phyloP scores from a whole-genome alignment of 2,329 filamentous ascomycete species.

The Arthrobotrys musiformis region DNA sequence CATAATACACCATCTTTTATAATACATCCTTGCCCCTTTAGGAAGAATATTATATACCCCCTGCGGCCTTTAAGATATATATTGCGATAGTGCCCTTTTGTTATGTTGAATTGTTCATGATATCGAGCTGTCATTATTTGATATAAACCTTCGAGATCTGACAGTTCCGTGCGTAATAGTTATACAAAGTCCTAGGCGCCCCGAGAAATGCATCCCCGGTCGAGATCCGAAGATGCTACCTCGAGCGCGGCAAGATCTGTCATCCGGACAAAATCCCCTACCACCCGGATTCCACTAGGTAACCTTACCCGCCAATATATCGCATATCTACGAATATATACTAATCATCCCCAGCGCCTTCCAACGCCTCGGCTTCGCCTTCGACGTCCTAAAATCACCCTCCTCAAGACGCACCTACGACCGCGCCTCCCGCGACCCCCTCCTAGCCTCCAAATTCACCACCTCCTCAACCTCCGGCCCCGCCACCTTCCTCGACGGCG shows the following conservation, averaged over 20 bases:
- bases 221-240: constrained; percentile 63
- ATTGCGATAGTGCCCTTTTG: too few species aligned
- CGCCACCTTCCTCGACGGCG: constrained; percentile 61
- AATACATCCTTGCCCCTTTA: neutral
- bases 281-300: constrained; percentile 62
- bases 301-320: neutral
- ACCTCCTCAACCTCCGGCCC: constrained; percentile 56
- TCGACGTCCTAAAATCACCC: constrained; percentile 63
- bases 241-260: constrained; percentile 63
- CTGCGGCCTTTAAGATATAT: too few species aligned
- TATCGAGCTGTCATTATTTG: neutral
- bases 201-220: constrained; percentile 60
- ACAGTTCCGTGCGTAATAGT: constrained; percentile 24
- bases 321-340: neutral
- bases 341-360: constrained; percentile 61
- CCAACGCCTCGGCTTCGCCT: constrained; percentile 63
- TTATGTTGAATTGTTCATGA: neutral
- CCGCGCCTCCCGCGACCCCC: constrained; percentile 59
- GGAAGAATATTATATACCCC: too few species aligned
- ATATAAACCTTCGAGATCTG: neutral
- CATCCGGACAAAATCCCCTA: constrained; percentile 63
- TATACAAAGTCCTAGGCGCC: constrained; percentile 63
- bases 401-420: constrained; percentile 62
- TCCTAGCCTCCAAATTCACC: constrained; percentile 58
- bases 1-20: neutral